These are phyloP conservation scores for Plasmodium gonderi DNA, from an alignment of 169 alveolate species.

Conservation along the genomic window DNA sequence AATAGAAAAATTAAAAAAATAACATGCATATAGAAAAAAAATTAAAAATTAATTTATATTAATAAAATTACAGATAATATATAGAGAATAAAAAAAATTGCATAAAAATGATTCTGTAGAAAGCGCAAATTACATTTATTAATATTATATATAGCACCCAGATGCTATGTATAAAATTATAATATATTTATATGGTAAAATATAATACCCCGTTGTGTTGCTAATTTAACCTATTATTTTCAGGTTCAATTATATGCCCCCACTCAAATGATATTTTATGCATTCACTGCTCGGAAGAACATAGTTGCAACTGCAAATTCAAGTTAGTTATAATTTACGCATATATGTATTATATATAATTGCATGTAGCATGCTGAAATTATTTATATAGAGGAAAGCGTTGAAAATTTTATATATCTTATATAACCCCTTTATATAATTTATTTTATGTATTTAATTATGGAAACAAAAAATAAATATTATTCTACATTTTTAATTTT, in stretches of 20 bases:
- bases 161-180: neutral
- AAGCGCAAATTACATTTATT: neutral
- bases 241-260: conserved; percentile 63
- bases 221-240: neutral
- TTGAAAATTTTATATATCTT: neutral
- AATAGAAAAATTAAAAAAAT: neutral
- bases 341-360: neutral
- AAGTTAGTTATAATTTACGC: conserved; percentile 2
- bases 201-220: neutral
- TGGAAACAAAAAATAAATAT: neutral
- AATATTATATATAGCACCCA: neutral
- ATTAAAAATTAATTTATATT: neutral
- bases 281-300: conserved; percentile 53
- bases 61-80: neutral
- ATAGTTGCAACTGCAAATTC: conserved; percentile 38
- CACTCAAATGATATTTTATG: conserved; percentile 53
- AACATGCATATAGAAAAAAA: neutral
- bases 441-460: neutral
- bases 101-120: neutral
- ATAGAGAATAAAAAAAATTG: neutral
- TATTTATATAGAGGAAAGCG: neutral
- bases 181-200: neutral
- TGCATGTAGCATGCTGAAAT: neutral
- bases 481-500: conserved; percentile 3
- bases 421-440: neutral